Evolutionary conservation across 176 grass and related monocot species (phyloP), one percentile per base, ranked within the genome.

Genomic region (Rhynchospora pubera): DNA sequence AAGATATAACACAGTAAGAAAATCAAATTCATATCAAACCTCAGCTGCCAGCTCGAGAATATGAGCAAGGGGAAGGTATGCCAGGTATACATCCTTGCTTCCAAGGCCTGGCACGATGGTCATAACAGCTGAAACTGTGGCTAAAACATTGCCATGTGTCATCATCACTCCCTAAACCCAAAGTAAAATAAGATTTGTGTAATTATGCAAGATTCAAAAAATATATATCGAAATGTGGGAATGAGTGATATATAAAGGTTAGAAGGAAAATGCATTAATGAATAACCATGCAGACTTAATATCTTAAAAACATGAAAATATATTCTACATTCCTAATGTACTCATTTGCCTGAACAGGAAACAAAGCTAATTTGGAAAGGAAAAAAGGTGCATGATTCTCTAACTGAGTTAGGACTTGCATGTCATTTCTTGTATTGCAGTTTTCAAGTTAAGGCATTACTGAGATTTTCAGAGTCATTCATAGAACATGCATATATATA

Each of bases 31-130:
- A 59, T 72, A 42, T 8, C 5, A 64, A 61, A 99, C 96, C 92
- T 99, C 96, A 87, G 96, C 92, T 66, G 89, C 96, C 52, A 99
- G 76, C 84, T 98, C 96, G 85, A 98, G 92, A 89, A 98, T 91
- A 68, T 98, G 96, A 80, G 96, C 96, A 71, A 98, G 89, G 4
- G 96, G 96, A 51, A 98, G 90, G 69, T 93, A 99, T 13, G 91
- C 96, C 84, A 99, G 79, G 89, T 99, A 99, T 63, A 86, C 82
- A 88, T 99, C 96, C 55, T 99, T 99, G 32, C 68, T 91, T 10
- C 92, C 89, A 82, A 99, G 87, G 68, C 45, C 75, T 77, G 96
- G 92, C 44, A 95, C 91, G 77, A 99, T 91, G 23, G 92, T 91
- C 91, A 90, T 93, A 83, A 99, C 96, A 65, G 96, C 92, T 85